A percentile compares a stretch with the other conserved stretches of the same genome.
phyloP scores from a whole-genome alignment of 2,329 filamentous ascomycete genomes.

The Ploettnerulaceae sp. region DNA sequence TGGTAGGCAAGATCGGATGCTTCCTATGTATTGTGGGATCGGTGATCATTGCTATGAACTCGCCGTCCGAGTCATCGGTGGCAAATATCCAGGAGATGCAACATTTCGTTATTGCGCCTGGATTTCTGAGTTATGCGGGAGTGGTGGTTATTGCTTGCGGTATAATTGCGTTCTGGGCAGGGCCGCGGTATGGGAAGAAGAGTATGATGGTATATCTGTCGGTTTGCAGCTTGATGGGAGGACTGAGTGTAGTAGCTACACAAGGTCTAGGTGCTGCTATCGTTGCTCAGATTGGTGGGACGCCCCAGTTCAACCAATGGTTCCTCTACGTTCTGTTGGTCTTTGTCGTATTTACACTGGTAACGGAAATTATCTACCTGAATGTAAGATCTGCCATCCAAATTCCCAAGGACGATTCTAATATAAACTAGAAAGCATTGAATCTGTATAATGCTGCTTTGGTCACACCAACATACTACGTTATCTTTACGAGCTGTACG shows the following conservation, averaged over 20 bases:
- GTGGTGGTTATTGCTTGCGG: slow-evolving; percentile 70
- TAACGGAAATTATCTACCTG: slow-evolving; percentile 92
- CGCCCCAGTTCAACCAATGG: slow-evolving; percentile 93
- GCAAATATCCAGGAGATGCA: slow-evolving; percentile 90
- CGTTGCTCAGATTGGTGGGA: slow-evolving; percentile 75
- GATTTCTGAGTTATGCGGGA: slow-evolving; percentile 80
- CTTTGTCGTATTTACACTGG: slow-evolving; percentile 81
- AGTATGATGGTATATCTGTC: slow-evolving; percentile 97
- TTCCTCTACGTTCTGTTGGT: slow-evolving; percentile 89
- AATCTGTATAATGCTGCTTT: slow-evolving; percentile 96
- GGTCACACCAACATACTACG: slow-evolving; percentile 97
- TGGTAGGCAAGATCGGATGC: slow-evolving; percentile 93
- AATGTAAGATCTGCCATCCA: slow-evolving; percentile 63
- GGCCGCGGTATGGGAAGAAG: slow-evolving; percentile 87
- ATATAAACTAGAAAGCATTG: slow-evolving; percentile 75
- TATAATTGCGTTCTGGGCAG: slow-evolving; percentile 73
- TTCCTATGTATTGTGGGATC: slow-evolving; percentile 93
- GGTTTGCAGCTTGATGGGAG: slow-evolving; percentile 92
- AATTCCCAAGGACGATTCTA: slow-evolving; percentile 4
- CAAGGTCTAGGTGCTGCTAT: slow-evolving; percentile 91
- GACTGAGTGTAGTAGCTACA: slow-evolving; percentile 88
- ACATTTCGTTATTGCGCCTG: slow-evolving; percentile 75
- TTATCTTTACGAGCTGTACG: slow-evolving; percentile 94
- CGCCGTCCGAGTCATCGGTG: slow-evolving; percentile 79
- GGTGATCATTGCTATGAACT: slow-evolving; percentile 91